Conservation (phyloP, 495 filamentous ascomycete genomes). For the Pyrenopolyporus hunteri region DNA sequence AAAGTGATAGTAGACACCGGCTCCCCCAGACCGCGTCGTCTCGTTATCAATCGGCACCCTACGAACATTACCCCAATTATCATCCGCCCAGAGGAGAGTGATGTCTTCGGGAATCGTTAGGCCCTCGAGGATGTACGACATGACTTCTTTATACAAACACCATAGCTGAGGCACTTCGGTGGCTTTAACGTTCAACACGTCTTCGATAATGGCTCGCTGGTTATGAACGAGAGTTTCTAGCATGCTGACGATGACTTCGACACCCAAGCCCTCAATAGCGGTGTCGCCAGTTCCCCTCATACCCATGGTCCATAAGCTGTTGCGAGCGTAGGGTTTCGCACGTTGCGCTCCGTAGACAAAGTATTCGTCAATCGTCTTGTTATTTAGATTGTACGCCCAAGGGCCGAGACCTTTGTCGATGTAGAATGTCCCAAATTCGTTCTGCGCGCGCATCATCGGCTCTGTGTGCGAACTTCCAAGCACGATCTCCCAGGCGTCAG, state of each 20-base stretch:
- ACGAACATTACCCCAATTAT: slow-evolving; percentile 75
- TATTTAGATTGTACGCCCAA: slow-evolving; percentile 73
- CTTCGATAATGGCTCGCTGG: slow-evolving; percentile 61
- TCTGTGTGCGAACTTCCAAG: slow-evolving; percentile 76
- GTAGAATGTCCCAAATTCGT: slow-evolving; percentile 69
- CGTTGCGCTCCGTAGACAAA: slow-evolving; percentile 70
- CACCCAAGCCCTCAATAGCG: slow-evolving; percentile 58
- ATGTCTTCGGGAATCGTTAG: slow-evolving; percentile 73
- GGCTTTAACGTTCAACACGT: slow-evolving; percentile 62
- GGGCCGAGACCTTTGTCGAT: slow-evolving; percentile 49
- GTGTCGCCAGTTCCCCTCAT: slow-evolving; percentile 76
- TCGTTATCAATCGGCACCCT: slow-evolving; percentile 69
- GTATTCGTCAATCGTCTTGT: slow-evolving; percentile 67
- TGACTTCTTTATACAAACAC: slow-evolving; percentile 76
- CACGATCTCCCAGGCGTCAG: slow-evolving; percentile 75
- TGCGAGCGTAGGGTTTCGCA: slow-evolving; percentile 67
- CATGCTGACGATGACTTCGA: slow-evolving; percentile 61
- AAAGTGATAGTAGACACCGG: slow-evolving; percentile 80
- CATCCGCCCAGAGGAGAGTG: slow-evolving; percentile 76
- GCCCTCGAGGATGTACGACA: slow-evolving; percentile 69
- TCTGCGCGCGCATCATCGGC: slow-evolving; percentile 73
- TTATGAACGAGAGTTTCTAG: slow-evolving; percentile 64
- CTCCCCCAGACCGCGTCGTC: slow-evolving; percentile 64
- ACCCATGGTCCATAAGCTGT: slow-evolving; percentile 69
- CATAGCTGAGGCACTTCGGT: slow-evolving; percentile 70